Evolutionary conservation across 768 basidiomycete species (phyloP).

Genomic region (Tephrocybe sp.): DNA sequence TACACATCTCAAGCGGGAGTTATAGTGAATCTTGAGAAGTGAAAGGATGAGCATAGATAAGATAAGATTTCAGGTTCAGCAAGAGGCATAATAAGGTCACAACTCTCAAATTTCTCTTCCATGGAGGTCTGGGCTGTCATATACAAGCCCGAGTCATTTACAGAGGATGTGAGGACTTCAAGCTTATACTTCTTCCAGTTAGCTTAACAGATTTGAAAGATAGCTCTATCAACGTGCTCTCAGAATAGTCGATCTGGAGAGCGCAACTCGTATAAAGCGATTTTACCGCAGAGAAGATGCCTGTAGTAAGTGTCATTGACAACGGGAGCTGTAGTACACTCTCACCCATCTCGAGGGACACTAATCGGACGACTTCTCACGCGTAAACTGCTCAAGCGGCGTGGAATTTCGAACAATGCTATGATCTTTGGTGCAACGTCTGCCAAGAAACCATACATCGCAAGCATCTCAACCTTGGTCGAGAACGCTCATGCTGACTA

Average conservation of each 20-base stretch:
- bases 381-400: slow-evolving; percentile 59
- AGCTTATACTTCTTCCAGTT: not conserved
- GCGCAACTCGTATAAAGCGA: slow-evolving; percentile 54
- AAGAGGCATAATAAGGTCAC: too few species aligned
- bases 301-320: slow-evolving; percentile 47
- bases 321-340: not conserved
- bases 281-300: slow-evolving; percentile 76
- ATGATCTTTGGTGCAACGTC: slow-evolving; percentile 59
- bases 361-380: slow-evolving; percentile 77
- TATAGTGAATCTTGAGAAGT: too few species aligned
- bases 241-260: slow-evolving; percentile 53
- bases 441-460: slow-evolving; percentile 78
- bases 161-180: slow-evolving; percentile 37
- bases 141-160: slow-evolving; percentile 39
- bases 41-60: too few species aligned
- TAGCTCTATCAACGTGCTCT: slow-evolving; percentile 69
- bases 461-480: slow-evolving; percentile 21
- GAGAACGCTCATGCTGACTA: not conserved
- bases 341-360: slow-evolving; percentile 49
- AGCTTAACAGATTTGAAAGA: slow-evolving; percentile 4
- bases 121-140: slow-evolving; percentile 48
- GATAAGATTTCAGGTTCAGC: slow-evolving; percentile 9
- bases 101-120: slow-evolving; percentile 6
- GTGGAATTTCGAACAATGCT: slow-evolving; percentile 45
- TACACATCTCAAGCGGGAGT: slow-evolving; percentile 17